Conservation (phyloP, 208 protist genomes). For the Crithidia sp. region DNA sequence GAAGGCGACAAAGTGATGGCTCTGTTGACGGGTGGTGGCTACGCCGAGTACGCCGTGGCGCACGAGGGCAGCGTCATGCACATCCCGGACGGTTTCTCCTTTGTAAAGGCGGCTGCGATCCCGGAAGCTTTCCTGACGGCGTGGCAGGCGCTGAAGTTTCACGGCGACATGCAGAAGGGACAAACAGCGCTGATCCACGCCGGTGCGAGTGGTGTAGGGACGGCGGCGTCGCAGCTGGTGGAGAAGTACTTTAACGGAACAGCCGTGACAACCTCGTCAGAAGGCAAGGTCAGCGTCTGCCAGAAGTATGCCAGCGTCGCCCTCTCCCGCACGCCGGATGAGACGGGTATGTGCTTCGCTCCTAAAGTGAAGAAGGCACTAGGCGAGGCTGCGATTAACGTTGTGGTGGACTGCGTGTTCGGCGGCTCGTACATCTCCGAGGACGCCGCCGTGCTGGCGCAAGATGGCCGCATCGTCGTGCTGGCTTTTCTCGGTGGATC, state of each 20-base stretch:
- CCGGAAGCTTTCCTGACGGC: constrained; percentile 94
- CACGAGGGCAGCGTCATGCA: constrained; percentile 78
- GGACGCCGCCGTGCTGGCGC: constrained; percentile 54
- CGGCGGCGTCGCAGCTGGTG: constrained; percentile 78
- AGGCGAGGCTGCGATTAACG: constrained; percentile 58
- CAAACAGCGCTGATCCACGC: constrained; percentile 89
- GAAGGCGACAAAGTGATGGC: constrained; percentile 89
- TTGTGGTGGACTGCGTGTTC: constrained; percentile 81
- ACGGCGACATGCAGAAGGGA: constrained; percentile 62
- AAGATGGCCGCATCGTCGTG: constrained; percentile 74
- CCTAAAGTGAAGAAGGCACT: constrained; percentile 63
- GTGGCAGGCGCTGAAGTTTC: constrained; percentile 86
- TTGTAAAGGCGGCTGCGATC: constrained; percentile 91
- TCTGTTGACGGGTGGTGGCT: constrained; percentile 89
- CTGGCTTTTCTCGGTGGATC: constrained; percentile 73
- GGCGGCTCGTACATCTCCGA: constrained; percentile 77
- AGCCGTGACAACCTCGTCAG: constrained; percentile 68
- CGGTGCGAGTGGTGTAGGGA: constrained; percentile 90
- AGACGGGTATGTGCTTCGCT: constrained; percentile 67
- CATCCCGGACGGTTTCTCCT: constrained; percentile 80
- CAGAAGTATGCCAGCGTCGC: constrained; percentile 58
- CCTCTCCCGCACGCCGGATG: constrained; percentile 68
- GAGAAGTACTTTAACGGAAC: constrained; percentile 80
- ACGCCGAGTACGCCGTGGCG: constrained; percentile 89
- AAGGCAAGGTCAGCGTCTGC: constrained; percentile 75